Conservation (phyloP, 2,329 filamentous ascomycete genomes). For the Coniosporium tulheliwenetii region DNA sequence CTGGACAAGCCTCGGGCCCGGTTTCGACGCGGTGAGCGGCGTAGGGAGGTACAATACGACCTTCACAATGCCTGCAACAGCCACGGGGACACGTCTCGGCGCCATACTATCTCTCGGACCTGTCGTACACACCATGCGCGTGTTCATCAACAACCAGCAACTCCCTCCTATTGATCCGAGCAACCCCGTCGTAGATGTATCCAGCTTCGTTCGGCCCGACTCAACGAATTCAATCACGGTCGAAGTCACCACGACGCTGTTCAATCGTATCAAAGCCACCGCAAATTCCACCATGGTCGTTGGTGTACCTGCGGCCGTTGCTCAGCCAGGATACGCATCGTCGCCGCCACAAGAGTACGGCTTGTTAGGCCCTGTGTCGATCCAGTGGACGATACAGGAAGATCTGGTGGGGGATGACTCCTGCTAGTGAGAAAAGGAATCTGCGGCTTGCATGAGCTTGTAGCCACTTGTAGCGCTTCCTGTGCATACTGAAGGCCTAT, state of each 20-base stretch:
- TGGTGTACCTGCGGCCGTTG: background rate
- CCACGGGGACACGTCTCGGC: slow-evolving; percentile 3
- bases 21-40: slow-evolving; percentile 15
- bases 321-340: background rate
- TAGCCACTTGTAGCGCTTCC: too few species aligned
- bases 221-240: background rate
- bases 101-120: slow-evolving; percentile 13
- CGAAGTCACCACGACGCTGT: background rate
- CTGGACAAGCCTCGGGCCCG: slow-evolving; percentile 17
- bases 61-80: slow-evolving; percentile 11
- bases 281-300: background rate
- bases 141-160: slow-evolving; percentile 13
- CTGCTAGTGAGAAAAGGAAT: too few species aligned
- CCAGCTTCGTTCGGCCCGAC: background rate
- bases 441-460: too few species aligned
- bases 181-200: slow-evolving; percentile 11
- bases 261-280: background rate
- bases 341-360: background rate
- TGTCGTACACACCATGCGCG: slow-evolving; percentile 14
- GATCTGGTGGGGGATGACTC: background rate
- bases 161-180: slow-evolving; percentile 16
- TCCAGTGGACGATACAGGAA: background rate
- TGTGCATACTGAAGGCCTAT: too few species aligned
- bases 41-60: slow-evolving; percentile 18
- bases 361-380: background rate